phyloP scores from a whole-genome alignment of 225 moss, liverwort and hornwort genomes.

The Straminergon stramineum region DNA sequence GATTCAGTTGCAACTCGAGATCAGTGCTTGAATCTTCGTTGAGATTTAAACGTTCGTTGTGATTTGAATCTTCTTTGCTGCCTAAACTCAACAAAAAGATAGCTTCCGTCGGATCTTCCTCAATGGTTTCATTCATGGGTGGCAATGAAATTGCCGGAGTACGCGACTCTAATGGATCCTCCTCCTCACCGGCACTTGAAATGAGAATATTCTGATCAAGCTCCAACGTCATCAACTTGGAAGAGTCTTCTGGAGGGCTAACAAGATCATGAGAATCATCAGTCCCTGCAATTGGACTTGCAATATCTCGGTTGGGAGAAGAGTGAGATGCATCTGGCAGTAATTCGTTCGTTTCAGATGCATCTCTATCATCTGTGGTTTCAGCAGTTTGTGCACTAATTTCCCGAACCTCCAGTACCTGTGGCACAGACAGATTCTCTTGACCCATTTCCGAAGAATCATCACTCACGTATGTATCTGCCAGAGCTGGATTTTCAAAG shows the following conservation, averaged over 20 bases:
- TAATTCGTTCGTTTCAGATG: neutral
- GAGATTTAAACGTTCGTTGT: neutral
- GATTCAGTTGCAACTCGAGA: neutral
- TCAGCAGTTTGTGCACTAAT: neutral
- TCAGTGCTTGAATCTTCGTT: neutral
- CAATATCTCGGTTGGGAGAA: neutral
- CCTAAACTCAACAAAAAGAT: neutral
- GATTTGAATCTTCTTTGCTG: neutral
- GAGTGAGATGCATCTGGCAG: neutral
- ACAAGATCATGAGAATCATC: neutral
- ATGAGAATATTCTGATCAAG: neutral
- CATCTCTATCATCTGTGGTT: neutral
- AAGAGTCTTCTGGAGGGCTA: neutral
- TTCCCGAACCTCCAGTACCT: neutral
- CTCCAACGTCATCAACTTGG: neutral
- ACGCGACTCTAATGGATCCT: neutral
- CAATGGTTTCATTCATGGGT: neutral
- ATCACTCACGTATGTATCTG: neutral
- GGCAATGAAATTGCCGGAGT: neutral
- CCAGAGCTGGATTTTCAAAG: neutral
- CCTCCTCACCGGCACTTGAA: neutral
- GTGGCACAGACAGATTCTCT: neutral
- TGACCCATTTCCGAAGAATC: neutral
- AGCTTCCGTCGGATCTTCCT: conserved; percentile 20
- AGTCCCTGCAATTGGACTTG: neutral